Percentiles rank a stretch among this genome's conserved stretches.
Conservation (phyloP, 2,329 filamentous ascomycete genomes). For the Phyllosticta citriasiana region DNA sequence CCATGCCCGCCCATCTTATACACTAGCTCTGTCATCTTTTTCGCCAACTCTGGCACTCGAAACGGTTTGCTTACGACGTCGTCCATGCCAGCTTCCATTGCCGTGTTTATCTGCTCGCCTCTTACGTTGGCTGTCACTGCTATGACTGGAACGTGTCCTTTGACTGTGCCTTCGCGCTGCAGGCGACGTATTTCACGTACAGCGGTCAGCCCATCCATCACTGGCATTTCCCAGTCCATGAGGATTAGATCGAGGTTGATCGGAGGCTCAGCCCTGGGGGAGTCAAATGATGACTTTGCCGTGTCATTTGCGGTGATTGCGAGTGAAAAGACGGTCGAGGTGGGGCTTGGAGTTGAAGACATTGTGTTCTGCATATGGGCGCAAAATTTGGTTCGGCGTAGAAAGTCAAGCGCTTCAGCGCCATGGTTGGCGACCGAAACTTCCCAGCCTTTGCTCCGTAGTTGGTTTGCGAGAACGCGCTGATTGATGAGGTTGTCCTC, state of each 20-base stretch:
- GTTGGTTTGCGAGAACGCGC: slow-evolving; percentile 23
- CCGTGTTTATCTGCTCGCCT: slow-evolving; percentile 25
- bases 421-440: slow-evolving; percentile 26
- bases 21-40: background rate
- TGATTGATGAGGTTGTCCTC: slow-evolving; percentile 31
- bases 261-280: background rate
- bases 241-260: slow-evolving; percentile 22
- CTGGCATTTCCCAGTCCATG: slow-evolving; percentile 30
- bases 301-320: slow-evolving; percentile 1
- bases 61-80: slow-evolving; percentile 75
- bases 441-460: slow-evolving; percentile 21
- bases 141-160: slow-evolving; percentile 22
- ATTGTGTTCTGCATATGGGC: background rate
- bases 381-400: slow-evolving; percentile 16
- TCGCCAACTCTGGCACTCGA: slow-evolving; percentile 19
- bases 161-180: slow-evolving; percentile 18
- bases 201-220: slow-evolving; percentile 29
- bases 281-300: background rate
- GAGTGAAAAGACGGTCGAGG: background rate
- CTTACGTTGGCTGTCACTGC: slow-evolving; percentile 29
- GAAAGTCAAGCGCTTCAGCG: slow-evolving; percentile 18
- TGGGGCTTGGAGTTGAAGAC: background rate
- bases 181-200: slow-evolving; percentile 24
- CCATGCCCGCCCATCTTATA: background rate
- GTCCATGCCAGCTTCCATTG: slow-evolving; percentile 37